Evolutionary conservation across 1,284 basidiomycete species (phyloP).

Genomic region (Naganishia cerealis): DNA sequence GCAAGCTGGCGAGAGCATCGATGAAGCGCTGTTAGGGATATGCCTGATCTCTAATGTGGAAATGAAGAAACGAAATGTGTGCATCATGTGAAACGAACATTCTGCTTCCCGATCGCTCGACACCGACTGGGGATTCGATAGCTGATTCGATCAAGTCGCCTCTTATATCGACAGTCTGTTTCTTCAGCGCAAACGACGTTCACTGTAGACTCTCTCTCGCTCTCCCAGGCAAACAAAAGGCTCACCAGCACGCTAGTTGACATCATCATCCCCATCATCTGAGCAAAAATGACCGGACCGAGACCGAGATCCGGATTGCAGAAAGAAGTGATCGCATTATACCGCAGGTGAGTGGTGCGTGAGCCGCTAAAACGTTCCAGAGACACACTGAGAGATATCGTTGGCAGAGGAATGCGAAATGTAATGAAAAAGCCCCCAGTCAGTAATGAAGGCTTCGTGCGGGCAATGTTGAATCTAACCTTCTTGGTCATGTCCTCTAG

Average conservation of each 20-base stretch:
- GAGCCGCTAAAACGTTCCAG: neutral
- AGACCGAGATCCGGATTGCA: constrained; percentile 49
- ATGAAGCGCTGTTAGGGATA: too few relatives aligned
- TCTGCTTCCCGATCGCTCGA: constrained; percentile 10
- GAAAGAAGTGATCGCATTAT: constrained; percentile 52
- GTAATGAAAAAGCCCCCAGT: constrained; percentile 13
- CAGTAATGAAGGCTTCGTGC: neutral
- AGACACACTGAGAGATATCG: constrained; percentile 18
- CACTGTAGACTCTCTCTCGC: too few relatives aligned
- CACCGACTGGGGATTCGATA: too few relatives aligned
- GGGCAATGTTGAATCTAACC: constrained; percentile 18
- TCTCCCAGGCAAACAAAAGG: neutral
- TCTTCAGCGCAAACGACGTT: too few relatives aligned
- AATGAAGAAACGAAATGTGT: too few relatives aligned
- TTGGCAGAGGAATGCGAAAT: neutral
- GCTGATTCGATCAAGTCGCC: too few relatives aligned
- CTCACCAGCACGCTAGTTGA: neutral
- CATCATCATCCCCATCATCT: neutral
- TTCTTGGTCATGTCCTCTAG: neutral
- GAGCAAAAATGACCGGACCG: constrained; percentile 14
- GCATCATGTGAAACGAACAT: too few relatives aligned
- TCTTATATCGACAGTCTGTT: neutral
- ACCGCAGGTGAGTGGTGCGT: constrained; percentile 42
- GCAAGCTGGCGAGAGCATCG: neutral
- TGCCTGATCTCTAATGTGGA: too few relatives aligned